Base-by-base conservation (phyloP, 225 moss, liverwort and hornwort species). In the Straminergon stramineum region DNA sequence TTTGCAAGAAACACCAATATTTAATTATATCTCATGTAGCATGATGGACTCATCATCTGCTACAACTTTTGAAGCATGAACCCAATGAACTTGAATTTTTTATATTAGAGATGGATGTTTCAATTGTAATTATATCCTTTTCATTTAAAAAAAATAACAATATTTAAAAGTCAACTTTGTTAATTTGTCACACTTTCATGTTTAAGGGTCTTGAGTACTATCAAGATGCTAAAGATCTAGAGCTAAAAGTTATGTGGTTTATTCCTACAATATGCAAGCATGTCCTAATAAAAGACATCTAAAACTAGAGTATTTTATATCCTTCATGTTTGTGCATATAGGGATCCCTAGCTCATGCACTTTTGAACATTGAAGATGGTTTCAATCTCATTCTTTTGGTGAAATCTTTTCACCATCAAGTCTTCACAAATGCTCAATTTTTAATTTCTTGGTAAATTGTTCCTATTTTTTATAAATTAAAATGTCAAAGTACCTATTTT, bases 281-380 rank as follows among this genome's bases (percentile, higher is more conserved):
- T 53, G 0, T 53, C 1, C 8, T 53, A 53, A 2, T 1, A 22
- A 53, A 2, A 1, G 21, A 34, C 15, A 22, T 53, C 3, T 53
- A 8, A 31, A 77, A 21, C 22, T 15, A 34, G 3, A 70, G 39
- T 41, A 34, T 26, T 24, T 39, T 39, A 41, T 70, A 2, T 5
- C 35, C 2, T 76, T 7, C 2, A 53, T 7, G 34, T 53, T 53
- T 9, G 3, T 53, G 5, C 22, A 77, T 20, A 75, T 20, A 52
- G 5, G 13, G 12, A 7, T 76, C 3, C 5, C 4, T 32, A 34
- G 1, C 8, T 8, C 0, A 0, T 76, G 20, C 3, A 8, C 2
- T 52, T 76, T 1, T 52, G 2, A 52, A 52, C 5, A 76, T 13
- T 52, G 13, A 52, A 52, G 32, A 76, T 21, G 32, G 32, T 76